Evolutionary conservation across 495 filamentous ascomycete genomes (phyloP), one percentile per base, ranked within the genome.

Genomic region (Evansstolkia leycettana): DNA sequence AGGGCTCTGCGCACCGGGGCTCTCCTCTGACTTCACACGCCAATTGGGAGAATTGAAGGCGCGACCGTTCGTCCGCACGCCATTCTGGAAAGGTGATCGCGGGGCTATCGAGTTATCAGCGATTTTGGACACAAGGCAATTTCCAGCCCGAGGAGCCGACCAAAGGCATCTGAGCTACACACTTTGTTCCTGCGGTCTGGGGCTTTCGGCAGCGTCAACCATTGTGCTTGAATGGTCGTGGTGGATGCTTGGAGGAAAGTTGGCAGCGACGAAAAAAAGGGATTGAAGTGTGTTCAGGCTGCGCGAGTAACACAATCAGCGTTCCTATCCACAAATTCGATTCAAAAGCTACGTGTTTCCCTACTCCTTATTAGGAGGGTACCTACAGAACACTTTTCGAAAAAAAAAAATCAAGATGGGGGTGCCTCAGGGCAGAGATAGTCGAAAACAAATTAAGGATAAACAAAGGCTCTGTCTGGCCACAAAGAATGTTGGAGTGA

Each of bases 1-100:
- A 16, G 46, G 46, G 39, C 40, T 55, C 28, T 32, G 40, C 8
- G 38, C 33, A 30, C 40, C 42, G 7, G 57, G 53, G 40, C 50
- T 55, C 28, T 51, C 50, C 18, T 60, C 57, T 10, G 42, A 36
- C 46, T 67, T 67, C 39, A 56, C 47, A 7, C 64, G 64, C 64
- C 64, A 67, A 42, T 67, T 67, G 34, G 54, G 38, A 0, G 64
- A 67, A 40, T 63, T 54, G 49, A 67, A 67, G 27, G 64, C 61
- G 28, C 64, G 60, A 18, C 64, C 64, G 15, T 49, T 57, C 5
- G 61, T 57, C 24, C 64, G 43, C 26, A 65, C 58, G 11, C 51
- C 54, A 50, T 59, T 62, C 19, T 60, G 50, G 34, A 42, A 52
- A n/a, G 54, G 47, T 15, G 54, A 43, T 35, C 54, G 52, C 15